phyloP scores from a whole-genome alignment of 805 yeast species.

The Lipomyces sp. region DNA sequence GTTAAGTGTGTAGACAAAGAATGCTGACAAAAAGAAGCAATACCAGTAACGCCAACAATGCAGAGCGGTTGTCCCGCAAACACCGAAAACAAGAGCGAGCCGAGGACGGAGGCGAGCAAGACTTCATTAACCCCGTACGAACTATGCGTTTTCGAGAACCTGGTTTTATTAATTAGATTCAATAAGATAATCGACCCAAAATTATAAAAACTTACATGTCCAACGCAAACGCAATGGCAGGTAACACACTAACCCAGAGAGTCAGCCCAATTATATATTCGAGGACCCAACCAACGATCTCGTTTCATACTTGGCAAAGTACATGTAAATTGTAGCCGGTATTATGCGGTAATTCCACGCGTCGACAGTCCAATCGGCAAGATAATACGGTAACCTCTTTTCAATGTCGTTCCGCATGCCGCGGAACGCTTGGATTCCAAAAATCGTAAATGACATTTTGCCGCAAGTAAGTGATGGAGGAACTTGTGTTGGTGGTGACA shows the following conservation, averaged over 20 bases:
- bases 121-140: conserved; percentile 93
- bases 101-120: conserved; percentile 79
- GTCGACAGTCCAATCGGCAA: conserved; percentile 74
- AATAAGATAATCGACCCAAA: not conserved
- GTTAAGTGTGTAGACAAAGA: not conserved
- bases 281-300: too few relatives aligned
- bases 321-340: conserved; percentile 81
- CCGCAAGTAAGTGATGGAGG: not conserved
- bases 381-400: conserved; percentile 66
- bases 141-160: conserved; percentile 88
- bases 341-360: conserved; percentile 84
- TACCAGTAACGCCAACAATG: conserved; percentile 85
- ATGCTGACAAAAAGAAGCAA: not conserved
- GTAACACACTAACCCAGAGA: conserved; percentile 10
- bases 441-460: conserved; percentile 8
- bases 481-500: too few relatives aligned
- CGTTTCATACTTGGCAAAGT: conserved; percentile 69
- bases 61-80: conserved; percentile 90
- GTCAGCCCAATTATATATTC: not conserved
- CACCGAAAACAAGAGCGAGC: conserved; percentile 85
- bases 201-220: conserved; percentile 20
- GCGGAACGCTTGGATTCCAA: conserved; percentile 31
- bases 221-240: conserved; percentile 26
- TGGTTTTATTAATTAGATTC: conserved; percentile 39
- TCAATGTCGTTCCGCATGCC: conserved; percentile 62